phyloP scores from a whole-genome alignment of 352 stramenopile genomes.

The Globisporangium nodosum region DNA sequence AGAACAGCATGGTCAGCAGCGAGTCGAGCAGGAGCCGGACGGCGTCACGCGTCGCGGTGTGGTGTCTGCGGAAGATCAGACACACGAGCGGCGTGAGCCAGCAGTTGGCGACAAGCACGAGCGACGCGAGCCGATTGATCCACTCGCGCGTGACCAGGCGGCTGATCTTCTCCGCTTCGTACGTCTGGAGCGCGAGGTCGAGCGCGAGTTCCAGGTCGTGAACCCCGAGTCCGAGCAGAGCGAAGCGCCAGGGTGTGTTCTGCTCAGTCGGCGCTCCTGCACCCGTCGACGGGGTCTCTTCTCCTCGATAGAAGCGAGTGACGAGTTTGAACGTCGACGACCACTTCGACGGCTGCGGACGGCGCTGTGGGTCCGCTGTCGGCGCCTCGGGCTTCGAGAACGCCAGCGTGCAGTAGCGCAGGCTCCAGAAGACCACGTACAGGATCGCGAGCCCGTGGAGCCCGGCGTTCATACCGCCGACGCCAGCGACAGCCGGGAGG shows the following conservation, averaged over 20 bases:
- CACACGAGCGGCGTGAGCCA: slow-evolving; percentile 17
- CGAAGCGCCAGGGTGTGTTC: background rate
- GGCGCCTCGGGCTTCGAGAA: slow-evolving; percentile 1
- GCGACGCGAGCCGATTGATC: slow-evolving; percentile 15
- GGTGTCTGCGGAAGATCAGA: background rate
- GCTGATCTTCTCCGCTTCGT: slow-evolving; percentile 12
- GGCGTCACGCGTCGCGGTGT: slow-evolving; percentile 4
- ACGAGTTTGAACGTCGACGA: background rate
- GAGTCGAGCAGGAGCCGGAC: slow-evolving; percentile 7
- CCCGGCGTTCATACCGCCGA: slow-evolving; percentile 1
- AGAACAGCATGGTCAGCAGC: slow-evolving; percentile 2
- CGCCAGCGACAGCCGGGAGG: slow-evolving; percentile 1
- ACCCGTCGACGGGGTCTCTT: too few relatives aligned
- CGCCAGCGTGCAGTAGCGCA: slow-evolving; percentile 1
- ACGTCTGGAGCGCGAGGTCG: slow-evolving; percentile 10
- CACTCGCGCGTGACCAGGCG: slow-evolving; percentile 9
- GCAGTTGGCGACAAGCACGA: slow-evolving; percentile 22
- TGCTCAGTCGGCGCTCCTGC: background rate
- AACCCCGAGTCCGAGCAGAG: background rate
- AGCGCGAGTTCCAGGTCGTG: slow-evolving; percentile 8
- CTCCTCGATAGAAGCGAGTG: background rate
- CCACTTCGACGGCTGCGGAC: background rate
- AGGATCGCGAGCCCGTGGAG: background rate
- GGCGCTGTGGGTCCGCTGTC: background rate
- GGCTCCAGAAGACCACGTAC: slow-evolving; percentile 7